Evolutionary conservation across 2,329 filamentous ascomycete genomes (phyloP).

Genomic region (Fusarium sp.): DNA sequence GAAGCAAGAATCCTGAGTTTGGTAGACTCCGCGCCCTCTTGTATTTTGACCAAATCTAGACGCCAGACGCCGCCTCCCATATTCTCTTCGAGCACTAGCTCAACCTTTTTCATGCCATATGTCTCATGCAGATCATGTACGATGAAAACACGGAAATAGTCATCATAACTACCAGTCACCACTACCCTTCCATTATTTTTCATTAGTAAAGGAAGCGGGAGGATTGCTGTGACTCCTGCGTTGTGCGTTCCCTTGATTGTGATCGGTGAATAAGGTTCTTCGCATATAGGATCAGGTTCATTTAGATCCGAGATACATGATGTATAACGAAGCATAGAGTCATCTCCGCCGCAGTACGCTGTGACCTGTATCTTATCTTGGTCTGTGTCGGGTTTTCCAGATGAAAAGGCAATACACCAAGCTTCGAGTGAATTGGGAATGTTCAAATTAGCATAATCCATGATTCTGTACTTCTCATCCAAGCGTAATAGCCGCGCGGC

Average conservation of each 20-base stretch:
- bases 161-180: conserved; percentile 93
- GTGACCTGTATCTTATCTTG: conserved; percentile 51
- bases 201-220: conserved; percentile 69
- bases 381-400: conserved; percentile 40
- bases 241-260: conserved; percentile 67
- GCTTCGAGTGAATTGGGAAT: conserved; percentile 73
- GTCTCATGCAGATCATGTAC: conserved; percentile 58
- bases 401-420: conserved; percentile 77
- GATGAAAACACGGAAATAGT: conserved; percentile 77
- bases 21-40: conserved; percentile 45
- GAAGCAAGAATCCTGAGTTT: conserved; percentile 76
- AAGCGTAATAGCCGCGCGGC: conserved; percentile 69
- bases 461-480: conserved; percentile 57
- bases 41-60: conserved; percentile 70
- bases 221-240: conserved; percentile 89
- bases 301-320: conserved; percentile 49
- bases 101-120: conserved; percentile 58
- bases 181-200: conserved; percentile 67
- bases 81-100: conserved; percentile 71
- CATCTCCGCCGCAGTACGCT: conserved; percentile 81
- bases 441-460: conserved; percentile 52
- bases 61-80: conserved; percentile 91
- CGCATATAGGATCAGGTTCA: conserved; percentile 19
- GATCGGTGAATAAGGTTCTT: conserved; percentile 46
- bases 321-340: conserved; percentile 69